A percentile compares a stretch with the other conserved stretches of the same genome.
phyloP scores from a whole-genome alignment of 1,284 basidiomycete species.

The Ceratobasidium sp. region DNA sequence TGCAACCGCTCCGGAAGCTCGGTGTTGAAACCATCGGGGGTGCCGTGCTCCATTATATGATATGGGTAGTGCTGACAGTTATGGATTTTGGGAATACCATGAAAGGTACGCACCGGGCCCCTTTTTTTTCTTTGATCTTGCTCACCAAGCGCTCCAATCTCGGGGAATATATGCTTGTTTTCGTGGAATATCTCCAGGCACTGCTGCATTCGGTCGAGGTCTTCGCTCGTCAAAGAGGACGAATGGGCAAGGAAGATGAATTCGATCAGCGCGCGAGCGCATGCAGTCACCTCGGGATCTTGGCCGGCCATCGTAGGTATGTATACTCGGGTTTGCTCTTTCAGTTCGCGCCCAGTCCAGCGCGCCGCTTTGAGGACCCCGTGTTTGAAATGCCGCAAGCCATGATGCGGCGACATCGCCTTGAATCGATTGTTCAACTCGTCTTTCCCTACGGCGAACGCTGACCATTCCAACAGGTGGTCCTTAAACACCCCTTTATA shows the following conservation, averaged over 20 bases:
- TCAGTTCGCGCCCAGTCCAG: slow-evolving; percentile 55
- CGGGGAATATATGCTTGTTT: slow-evolving; percentile 56
- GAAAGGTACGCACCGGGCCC: slow-evolving; percentile 59
- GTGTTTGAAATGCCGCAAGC: slow-evolving; percentile 16
- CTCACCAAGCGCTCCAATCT: slow-evolving; percentile 51
- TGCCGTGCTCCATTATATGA: slow-evolving; percentile 35
- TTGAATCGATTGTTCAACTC: slow-evolving; percentile 41
- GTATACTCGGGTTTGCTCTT: slow-evolving; percentile 57
- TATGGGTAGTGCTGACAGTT: slow-evolving; percentile 37
- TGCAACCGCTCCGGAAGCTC: slow-evolving; percentile 46
- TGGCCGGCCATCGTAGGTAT: slow-evolving; percentile 53
- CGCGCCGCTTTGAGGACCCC: slow-evolving; percentile 50
- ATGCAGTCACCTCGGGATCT: slow-evolving; percentile 41
- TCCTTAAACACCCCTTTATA: slow-evolving; percentile 57
- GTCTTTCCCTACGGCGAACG: background rate
- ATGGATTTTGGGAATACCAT: slow-evolving; percentile 49
- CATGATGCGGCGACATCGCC: slow-evolving; percentile 24
- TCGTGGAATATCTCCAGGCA: slow-evolving; percentile 56
- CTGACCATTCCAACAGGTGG: slow-evolving; percentile 45
- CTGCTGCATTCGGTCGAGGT: slow-evolving; percentile 53
- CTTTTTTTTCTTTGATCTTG: background rate
- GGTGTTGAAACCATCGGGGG: slow-evolving; percentile 43
- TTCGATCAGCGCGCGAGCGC: slow-evolving; percentile 55
- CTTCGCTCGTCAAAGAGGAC: slow-evolving; percentile 52
- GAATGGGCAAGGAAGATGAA: slow-evolving; percentile 54